These are phyloP conservation scores for Coemansia guatemalensis DNA, from an alignment of 192 early-diverging fungal genomes.

Conservation along the genomic window DNA sequence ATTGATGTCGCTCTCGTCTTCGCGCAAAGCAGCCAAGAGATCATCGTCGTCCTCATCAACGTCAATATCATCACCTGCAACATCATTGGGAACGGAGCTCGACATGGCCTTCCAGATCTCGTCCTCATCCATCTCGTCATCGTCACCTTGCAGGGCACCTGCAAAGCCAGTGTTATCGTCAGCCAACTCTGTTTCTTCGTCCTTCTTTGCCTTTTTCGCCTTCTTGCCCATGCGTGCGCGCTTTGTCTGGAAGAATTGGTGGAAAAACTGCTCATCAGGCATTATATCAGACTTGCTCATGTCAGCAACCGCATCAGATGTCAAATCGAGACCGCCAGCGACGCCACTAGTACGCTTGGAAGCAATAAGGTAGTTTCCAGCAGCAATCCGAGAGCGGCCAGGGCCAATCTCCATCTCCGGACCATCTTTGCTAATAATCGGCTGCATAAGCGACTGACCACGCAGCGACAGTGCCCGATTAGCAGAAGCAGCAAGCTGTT, in stretches of 20 bases:
- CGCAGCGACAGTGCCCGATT: slow-evolving; percentile 11
- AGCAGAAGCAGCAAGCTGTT: slow-evolving; percentile 5
- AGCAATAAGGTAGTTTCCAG: slow-evolving; percentile 58
- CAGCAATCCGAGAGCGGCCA: slow-evolving; percentile 22
- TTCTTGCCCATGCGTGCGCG: slow-evolving; percentile 36
- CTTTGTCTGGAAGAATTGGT: slow-evolving; percentile 48
- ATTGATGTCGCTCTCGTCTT: slow-evolving; percentile 29
- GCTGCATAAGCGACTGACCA: slow-evolving; percentile 55
- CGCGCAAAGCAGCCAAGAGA: slow-evolving; percentile 51
- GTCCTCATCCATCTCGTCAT: slow-evolving; percentile 69
- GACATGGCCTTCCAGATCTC: slow-evolving; percentile 91
- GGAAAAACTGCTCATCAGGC: slow-evolving; percentile 46
- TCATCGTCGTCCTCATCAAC: slow-evolving; percentile 49
- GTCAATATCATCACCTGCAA: slow-evolving; percentile 57
- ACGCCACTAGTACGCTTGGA: slow-evolving; percentile 67
- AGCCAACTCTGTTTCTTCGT: slow-evolving; percentile 50
- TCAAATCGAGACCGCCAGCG: slow-evolving; percentile 52
- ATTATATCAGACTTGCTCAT: slow-evolving; percentile 30
- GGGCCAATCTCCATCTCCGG: slow-evolving; percentile 21
- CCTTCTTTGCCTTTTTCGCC: slow-evolving; percentile 50
- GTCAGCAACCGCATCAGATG: slow-evolving; percentile 36
- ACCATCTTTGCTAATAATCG: slow-evolving; percentile 37
- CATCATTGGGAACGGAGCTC: slow-evolving; percentile 57
- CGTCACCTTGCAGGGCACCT: slow-evolving; percentile 31
- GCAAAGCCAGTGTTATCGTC: slow-evolving; percentile 52